phyloP scores from a whole-genome alignment of 2,329 filamentous ascomycete species.

The Arachnopeziza araneosa region DNA sequence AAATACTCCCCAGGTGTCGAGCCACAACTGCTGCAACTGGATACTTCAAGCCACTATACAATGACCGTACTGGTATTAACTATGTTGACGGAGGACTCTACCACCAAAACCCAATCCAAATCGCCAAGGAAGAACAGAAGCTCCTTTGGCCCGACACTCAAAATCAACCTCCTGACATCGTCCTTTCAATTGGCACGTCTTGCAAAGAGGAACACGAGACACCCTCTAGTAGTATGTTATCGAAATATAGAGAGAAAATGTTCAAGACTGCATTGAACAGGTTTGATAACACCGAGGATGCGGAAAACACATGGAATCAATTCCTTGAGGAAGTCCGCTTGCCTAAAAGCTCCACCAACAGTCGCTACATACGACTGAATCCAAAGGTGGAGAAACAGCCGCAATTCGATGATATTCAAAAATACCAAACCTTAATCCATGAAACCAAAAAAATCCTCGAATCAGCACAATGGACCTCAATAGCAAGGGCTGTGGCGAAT shows the following conservation, averaged over 20 bases:
- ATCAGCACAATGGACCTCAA: background rate
- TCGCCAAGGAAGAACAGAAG: constrained; percentile 1
- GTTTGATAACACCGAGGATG: background rate
- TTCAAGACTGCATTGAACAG: background rate
- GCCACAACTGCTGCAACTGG: background rate
- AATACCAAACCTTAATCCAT: background rate
- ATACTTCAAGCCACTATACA: background rate
- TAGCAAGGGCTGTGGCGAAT: background rate
- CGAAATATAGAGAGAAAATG: background rate
- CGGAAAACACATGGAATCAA: background rate
- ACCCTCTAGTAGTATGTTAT: background rate
- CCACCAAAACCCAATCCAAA: constrained; percentile 1
- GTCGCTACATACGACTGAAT: constrained; percentile 1
- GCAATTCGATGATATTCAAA: background rate
- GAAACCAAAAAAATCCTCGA: background rate
- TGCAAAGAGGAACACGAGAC: background rate
- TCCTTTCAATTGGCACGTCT: constrained; percentile 2
- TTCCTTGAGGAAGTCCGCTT: background rate
- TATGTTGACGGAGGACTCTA: constrained; percentile 4
- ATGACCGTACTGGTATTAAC: background rate
- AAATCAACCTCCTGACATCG: background rate
- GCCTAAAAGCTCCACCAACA: background rate
- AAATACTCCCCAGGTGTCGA: background rate
- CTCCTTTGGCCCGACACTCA: constrained; percentile 1
- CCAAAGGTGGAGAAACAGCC: background rate